A percentile compares a stretch with the other conserved stretches of the same genome.
Conservation (phyloP, 176 grass and related monocot genomes). For the Musa schizocarpa region DNA sequence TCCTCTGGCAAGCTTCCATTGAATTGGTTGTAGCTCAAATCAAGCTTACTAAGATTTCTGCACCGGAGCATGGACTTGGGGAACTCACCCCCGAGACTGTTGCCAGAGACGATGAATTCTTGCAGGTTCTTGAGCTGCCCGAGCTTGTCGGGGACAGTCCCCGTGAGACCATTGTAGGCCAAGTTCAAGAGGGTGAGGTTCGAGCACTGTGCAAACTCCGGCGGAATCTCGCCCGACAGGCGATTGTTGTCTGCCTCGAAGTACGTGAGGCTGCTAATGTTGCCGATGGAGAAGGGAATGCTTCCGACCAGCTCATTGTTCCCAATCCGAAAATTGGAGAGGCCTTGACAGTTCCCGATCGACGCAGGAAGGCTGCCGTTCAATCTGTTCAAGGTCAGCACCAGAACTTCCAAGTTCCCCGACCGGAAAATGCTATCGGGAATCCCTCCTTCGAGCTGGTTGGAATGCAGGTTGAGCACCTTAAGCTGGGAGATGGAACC, state of each 20-base stretch:
- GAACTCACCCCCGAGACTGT: constrained; percentile 52
- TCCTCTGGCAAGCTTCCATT: constrained; percentile 41
- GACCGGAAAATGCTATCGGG: constrained; percentile 57
- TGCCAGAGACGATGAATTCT: constrained; percentile 63
- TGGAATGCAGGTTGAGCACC: constrained; percentile 88
- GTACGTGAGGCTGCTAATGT: constrained; percentile 66
- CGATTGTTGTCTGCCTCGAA: constrained; percentile 81
- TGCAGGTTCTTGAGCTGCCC: constrained; percentile 67
- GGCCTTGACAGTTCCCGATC: constrained; percentile 45
- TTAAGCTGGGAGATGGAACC: constrained; percentile 44
- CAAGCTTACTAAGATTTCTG: constrained; percentile 87
- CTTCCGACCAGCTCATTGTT: constrained; percentile 56
- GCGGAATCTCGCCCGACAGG: constrained; percentile 52
- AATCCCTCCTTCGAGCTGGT: constrained; percentile 60
- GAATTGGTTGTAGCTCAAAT: constrained; percentile 68
- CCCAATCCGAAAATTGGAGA: constrained; percentile 80
- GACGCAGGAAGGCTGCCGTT: constrained; percentile 58
- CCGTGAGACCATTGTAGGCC: constrained; percentile 57
- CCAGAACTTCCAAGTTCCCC: constrained; percentile 49
- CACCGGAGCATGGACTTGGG: constrained; percentile 55
- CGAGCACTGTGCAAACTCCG: constrained; percentile 54
- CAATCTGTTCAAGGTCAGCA: constrained; percentile 74
- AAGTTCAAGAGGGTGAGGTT: constrained; percentile 87
- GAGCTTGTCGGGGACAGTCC: constrained; percentile 42
- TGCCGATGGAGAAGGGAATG: constrained; percentile 58